Percentiles rank a stretch among this genome's conserved stretches.
Evolutionary conservation across 306 rosid species (phyloP).

Genomic region (Cajanus cajan): DNA sequence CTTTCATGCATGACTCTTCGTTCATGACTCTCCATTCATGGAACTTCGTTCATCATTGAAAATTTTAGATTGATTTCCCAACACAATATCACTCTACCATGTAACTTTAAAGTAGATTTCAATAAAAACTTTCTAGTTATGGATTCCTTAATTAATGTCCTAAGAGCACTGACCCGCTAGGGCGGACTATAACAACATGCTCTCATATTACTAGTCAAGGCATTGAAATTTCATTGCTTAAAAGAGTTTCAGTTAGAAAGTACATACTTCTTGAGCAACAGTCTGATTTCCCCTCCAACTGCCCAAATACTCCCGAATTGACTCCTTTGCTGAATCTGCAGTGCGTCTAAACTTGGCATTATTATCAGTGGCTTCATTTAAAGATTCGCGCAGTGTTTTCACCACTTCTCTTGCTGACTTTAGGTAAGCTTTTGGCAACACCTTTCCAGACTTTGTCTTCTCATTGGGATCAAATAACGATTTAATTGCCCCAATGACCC

Average conservation of each 20-base stretch:
- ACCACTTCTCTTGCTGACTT: conserved; percentile 79
- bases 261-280: conserved; percentile 67
- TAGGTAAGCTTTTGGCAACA: conserved; percentile 83
- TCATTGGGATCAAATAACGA: conserved; percentile 73
- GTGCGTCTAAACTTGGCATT: conserved; percentile 73
- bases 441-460: conserved; percentile 71
- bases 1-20: too few species aligned
- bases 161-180: too few species aligned
- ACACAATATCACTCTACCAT: too few species aligned
- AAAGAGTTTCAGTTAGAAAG: neutral
- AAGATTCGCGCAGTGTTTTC: conserved; percentile 77
- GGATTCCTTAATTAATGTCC: too few species aligned
- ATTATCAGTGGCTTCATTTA: conserved; percentile 62
- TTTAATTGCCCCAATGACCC: conserved; percentile 62
- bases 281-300: conserved; percentile 75
- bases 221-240: conserved; percentile 7
- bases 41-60: too few species aligned
- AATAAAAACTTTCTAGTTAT: too few species aligned
- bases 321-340: conserved; percentile 95
- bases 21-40: too few species aligned
- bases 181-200: neutral
- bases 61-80: too few species aligned
- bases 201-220: neutral
- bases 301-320: conserved; percentile 78
- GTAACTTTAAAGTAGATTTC: too few species aligned